Base-by-base conservation (phyloP, 257 asterid genomes). In the Jacaranda copaia region DNA sequence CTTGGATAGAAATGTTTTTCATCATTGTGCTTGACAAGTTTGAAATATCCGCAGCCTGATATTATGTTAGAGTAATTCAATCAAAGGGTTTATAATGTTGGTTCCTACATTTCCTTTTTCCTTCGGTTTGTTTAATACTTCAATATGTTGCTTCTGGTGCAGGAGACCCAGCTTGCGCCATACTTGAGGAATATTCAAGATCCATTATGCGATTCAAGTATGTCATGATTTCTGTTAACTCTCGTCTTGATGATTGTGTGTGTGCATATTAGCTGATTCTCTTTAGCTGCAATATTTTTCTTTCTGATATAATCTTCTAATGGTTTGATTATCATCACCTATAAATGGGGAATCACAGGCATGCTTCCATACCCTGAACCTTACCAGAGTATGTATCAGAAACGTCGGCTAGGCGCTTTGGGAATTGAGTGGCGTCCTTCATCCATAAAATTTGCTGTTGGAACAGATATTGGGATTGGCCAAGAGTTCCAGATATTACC, bases 311-410 rank as follows among this genome's bases (percentile, higher is more conserved):
- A 63, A 72, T 82, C 75, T 73, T 74, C 71, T 81, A 35, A 75
- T 74, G 61, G 32, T 82, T 45, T 65, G 81, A 59, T 68, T 81
- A 59, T 72, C 56, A 70, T 60, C 8, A 60, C 57, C 70, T 52
- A 46, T 65, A 61, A 55, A 46, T 84, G 78, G 75, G 83, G 80
- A 83, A 75, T 76, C 60, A 65, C 87, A 96, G 99, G 94, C 86
- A 85, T 96, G 97, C 88, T 93, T 85, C 99, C 99, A 53, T 96
- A 96, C 85, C 94, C 97, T 19, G 99, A 96, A 84, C 99, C 99
- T 61, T 96, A 93, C 81, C 99, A 96, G 83, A 91, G 96, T 82
- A 84, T 73, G 76, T 96, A 96, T 82, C 99, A 89, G 86, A 88
- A 89, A 48, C 96, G 90, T 6, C 93, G 99, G 59, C 89, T 90